phyloP scores from a whole-genome alignment of 2,329 filamentous ascomycete species.

The Fusarium redolens region DNA sequence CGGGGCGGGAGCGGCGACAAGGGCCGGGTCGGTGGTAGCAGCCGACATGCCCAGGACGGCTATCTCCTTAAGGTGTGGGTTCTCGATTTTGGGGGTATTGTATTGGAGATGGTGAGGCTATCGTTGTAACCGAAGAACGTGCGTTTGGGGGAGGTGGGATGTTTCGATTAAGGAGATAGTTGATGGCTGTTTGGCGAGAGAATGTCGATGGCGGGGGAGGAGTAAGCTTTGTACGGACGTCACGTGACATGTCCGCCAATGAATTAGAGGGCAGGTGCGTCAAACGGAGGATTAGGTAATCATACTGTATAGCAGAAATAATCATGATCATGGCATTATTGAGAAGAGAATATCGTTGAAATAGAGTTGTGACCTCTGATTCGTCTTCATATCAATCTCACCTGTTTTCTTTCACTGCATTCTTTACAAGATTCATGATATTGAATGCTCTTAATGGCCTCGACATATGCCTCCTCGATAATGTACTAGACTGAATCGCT shows the following conservation, averaged over 20 bases:
- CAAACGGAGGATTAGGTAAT: constrained; percentile 13
- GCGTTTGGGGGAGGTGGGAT: constrained; percentile 46
- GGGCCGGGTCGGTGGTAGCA: constrained; percentile 54
- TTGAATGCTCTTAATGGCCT: constrained; percentile 6
- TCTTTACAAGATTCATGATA: background rate
- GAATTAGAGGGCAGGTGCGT: constrained; percentile 10
- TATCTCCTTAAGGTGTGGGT: constrained; percentile 47
- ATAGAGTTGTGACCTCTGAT: background rate
- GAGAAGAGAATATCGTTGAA: background rate
- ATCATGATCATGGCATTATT: background rate
- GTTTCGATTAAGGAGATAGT: constrained; percentile 53
- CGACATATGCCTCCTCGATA: constrained; percentile 33
- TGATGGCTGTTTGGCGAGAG: constrained; percentile 36
- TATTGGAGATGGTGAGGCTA: constrained; percentile 47
- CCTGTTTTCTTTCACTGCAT: no score
- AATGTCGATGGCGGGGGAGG: constrained; percentile 49
- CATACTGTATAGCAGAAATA: background rate
- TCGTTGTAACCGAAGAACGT: constrained; percentile 55
- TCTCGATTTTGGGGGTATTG: constrained; percentile 46
- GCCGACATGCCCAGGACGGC: constrained; percentile 51
- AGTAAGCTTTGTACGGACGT: constrained; percentile 1
- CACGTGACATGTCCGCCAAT: constrained; percentile 36
- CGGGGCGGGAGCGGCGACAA: constrained; percentile 48
- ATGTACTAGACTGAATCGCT: constrained; percentile 32
- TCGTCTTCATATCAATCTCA: background rate